Evolutionary conservation across 495 filamentous ascomycete genomes (phyloP).

Genomic region (Penicillium roqueforti): DNA sequence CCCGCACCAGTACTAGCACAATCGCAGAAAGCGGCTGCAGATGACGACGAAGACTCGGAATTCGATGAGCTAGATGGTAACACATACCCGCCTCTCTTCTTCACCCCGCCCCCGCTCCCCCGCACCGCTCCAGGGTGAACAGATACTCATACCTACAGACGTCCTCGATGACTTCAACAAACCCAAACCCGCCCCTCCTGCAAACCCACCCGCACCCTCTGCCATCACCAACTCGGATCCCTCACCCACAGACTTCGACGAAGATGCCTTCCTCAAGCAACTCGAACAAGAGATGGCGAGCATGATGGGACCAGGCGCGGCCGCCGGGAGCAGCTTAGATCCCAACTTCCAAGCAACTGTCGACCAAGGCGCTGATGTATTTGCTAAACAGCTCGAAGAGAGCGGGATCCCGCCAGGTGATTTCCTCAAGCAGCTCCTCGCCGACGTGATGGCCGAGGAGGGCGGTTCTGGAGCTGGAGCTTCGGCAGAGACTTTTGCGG

Average conservation of each 20-base stretch:
- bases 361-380: conserved; percentile 45
- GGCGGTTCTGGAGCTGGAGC: conserved; percentile 42
- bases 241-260: conserved; percentile 32
- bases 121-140: not conserved
- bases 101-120: not conserved
- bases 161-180: conserved; percentile 83
- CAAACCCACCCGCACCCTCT: not conserved
- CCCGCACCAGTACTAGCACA: conserved; percentile 7
- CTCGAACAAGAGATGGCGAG: conserved; percentile 84
- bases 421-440: conserved; percentile 75
- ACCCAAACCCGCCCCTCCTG: conserved; percentile 40
- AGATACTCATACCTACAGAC: conserved; percentile 47
- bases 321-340: conserved; percentile 6
- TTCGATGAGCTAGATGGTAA: conserved; percentile 87
- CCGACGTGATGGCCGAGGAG: conserved; percentile 77
- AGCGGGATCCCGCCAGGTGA: conserved; percentile 67
- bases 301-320: conserved; percentile 53
- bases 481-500: conserved; percentile 9
- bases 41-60: conserved; percentile 52
- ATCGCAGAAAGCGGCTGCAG: conserved; percentile 11
- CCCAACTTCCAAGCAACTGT: conserved; percentile 27
- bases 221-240: conserved; percentile 13
- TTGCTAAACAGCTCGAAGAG: conserved; percentile 77
- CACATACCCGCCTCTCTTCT: not conserved
- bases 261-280: conserved; percentile 71